Base-by-base conservation (phyloP, 345 rosid species). In the Kandelia obovata region DNA sequence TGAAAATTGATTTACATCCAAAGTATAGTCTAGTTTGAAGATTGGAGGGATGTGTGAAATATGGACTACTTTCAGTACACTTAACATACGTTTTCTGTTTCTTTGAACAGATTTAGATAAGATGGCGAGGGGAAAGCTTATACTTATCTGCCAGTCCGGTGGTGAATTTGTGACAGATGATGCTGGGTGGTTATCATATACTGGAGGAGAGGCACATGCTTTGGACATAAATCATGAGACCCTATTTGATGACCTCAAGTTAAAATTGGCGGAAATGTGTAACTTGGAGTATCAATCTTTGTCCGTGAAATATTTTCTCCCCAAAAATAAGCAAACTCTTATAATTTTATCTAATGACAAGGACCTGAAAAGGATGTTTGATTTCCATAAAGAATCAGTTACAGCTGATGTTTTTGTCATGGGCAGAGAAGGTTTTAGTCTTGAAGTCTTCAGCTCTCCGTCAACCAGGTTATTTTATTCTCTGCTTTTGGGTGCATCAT, bases 201-300 rank as follows among this genome's bases (percentile, higher is more conserved):
- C 58, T 59, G 96, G 97, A 19, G 98, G 98, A 69, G 92, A 88
- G 70, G 98, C 98, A 47, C 86, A 91, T 69, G 94, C 97, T 15
- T 55, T 88, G 1, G 89, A 90, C 78, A 84, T 93, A 71, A 85
- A 73, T 68, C 81, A 69, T 46, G 96, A 93, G 59, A 89, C 92
- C 5, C 32, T 66, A 30, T 89, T 88, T 73, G 89, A 84, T 66
- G 88, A 81, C 75, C 88, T 93, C 49, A 93, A 89, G 83, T 75
- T 86, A 26, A 85, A 78, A 79, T 65, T 93, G 71, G 97, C 98
- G 2, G 84, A 89, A 69, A 81, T 85, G 62, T 89, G 84, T 68
- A 82, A 91, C 74, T 71, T 89, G 58, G 97, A 91, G 25, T 76
- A 67, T 78, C 75, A 62, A 21, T 86, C 96, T 65, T 35, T 93